Evolutionary conservation across 352 stramenopile species (phyloP).

Genomic region (Globisporangium abappressorium): DNA sequence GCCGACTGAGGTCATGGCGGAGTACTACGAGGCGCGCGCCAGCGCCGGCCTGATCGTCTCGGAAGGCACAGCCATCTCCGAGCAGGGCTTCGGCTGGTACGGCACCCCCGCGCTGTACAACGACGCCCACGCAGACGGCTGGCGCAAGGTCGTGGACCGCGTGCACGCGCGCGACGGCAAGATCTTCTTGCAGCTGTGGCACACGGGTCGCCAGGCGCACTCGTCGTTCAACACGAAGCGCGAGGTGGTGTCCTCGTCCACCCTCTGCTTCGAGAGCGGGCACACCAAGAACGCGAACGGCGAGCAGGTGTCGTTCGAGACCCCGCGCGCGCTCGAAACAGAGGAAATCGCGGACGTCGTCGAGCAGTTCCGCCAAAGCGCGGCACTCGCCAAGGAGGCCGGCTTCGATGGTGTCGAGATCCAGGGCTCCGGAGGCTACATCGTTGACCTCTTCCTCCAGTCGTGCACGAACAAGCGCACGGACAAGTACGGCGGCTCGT

Average conservation of each 20-base stretch:
- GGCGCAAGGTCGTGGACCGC: background rate
- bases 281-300: background rate
- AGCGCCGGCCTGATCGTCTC: background rate
- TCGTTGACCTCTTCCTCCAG: conserved; percentile 79
- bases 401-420: conserved; percentile 83
- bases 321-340: background rate
- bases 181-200: background rate
- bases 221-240: background rate
- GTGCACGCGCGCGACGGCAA: background rate
- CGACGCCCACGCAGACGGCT: background rate
- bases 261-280: background rate
- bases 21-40: background rate
- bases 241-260: background rate
- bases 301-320: background rate
- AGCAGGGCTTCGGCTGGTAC: background rate
- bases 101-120: background rate
- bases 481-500: background rate
- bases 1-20: background rate
- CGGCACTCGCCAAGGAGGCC: background rate
- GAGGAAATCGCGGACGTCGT: background rate
- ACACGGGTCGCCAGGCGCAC: background rate
- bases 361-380: too few species aligned
- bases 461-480: background rate
- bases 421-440: conserved; percentile 82
- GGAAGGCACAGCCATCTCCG: background rate